phyloP scores from a whole-genome alignment of 2,329 filamentous ascomycete genomes.

The Seiridium cupressi region DNA sequence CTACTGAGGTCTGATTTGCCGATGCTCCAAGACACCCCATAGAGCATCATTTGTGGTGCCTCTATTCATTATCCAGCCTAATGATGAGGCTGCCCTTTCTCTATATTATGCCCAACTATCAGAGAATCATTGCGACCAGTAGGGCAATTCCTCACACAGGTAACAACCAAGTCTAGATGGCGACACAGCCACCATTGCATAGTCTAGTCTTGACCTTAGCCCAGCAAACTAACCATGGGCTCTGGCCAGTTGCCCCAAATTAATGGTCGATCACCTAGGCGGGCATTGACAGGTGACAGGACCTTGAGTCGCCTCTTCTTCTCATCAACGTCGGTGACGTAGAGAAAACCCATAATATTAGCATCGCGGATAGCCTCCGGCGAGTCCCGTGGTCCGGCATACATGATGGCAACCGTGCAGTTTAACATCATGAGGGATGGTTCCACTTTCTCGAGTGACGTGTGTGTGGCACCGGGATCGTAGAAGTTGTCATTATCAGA shows the following conservation, averaged over 20 bases:
- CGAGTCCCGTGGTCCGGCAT: constrained; percentile 67
- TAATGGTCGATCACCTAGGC: constrained; percentile 75
- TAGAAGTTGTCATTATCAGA: constrained; percentile 24
- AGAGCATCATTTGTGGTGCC: too few species aligned
- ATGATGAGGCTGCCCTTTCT: too few species aligned
- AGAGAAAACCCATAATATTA: constrained; percentile 88
- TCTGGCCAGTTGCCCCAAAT: constrained; percentile 88
- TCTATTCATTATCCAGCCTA: too few species aligned
- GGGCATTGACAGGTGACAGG: constrained; percentile 78
- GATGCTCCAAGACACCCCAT: too few species aligned
- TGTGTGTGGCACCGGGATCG: constrained; percentile 12
- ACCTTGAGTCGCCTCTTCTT: constrained; percentile 55
- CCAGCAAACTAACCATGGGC: constrained; percentile 74
- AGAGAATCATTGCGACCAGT: too few species aligned
- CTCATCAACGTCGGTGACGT: constrained; percentile 88
- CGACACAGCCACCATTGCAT: neutral
- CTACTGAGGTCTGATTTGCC: too few species aligned
- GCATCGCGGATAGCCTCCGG: constrained; percentile 75
- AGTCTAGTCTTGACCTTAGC: constrained; percentile 22
- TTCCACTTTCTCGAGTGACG: constrained; percentile 57
- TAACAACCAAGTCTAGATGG: neutral
- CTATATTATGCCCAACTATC: too few species aligned
- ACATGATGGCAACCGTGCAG: constrained; percentile 80
- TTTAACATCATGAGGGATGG: constrained; percentile 72
- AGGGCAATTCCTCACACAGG: too few species aligned